phyloP scores from a whole-genome alignment of 352 stramenopile species.

The Thalassiosira hispida region DNA sequence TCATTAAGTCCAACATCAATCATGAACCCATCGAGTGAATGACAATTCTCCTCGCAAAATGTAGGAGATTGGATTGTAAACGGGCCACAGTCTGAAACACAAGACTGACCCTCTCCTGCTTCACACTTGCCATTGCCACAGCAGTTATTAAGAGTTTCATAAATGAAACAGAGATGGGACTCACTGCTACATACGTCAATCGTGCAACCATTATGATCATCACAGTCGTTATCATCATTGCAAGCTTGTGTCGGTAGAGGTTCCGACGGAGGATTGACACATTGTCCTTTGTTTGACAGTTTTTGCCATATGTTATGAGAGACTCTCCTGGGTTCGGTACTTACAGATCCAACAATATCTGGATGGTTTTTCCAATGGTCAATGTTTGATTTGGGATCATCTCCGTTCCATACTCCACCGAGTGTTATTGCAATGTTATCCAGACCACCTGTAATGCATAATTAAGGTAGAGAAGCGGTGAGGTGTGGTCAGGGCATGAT shows the following conservation, averaged over 20 bases:
- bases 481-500: conserved; percentile 4
- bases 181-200: conserved; percentile 31
- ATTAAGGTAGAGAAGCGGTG: conserved; percentile 2
- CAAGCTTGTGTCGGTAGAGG: conserved; percentile 12
- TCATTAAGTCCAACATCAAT: conserved; percentile 24
- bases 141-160: conserved; percentile 15
- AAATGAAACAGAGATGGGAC: conserved; percentile 12
- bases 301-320: conserved; percentile 10
- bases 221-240: conserved; percentile 30
- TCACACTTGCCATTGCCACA: conserved; percentile 51
- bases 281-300: conserved; percentile 31
- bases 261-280: conserved; percentile 1
- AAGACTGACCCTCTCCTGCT: conserved; percentile 15
- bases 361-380: conserved; percentile 28
- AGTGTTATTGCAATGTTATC: conserved; percentile 40
- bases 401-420: conserved; percentile 38
- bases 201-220: conserved; percentile 41
- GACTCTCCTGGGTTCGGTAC: conserved; percentile 18
- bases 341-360: conserved; percentile 14
- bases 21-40: conserved; percentile 44
- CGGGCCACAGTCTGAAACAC: conserved; percentile 34
- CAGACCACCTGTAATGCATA: conserved; percentile 15
- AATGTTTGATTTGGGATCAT: conserved; percentile 11
- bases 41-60: conserved; percentile 27
- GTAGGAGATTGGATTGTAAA: conserved; percentile 24